Base-by-base conservation (phyloP, 2,329 filamentous ascomycete genomes). In the Aspergillus quadricinctus region DNA sequence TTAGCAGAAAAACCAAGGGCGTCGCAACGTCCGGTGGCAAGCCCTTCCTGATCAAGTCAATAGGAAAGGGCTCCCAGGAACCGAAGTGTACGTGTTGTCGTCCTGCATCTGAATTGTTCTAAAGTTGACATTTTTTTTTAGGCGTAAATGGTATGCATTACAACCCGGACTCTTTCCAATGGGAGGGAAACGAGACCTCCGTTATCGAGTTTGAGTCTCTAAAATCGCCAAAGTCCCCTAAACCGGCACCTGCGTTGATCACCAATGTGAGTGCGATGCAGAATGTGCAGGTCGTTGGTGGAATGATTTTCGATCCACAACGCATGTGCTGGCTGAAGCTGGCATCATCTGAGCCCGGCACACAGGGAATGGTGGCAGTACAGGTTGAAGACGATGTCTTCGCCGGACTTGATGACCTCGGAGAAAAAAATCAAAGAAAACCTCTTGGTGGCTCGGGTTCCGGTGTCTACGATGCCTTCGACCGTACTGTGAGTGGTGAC, bases 261-360 rank as follows among this genome's bases (percentile, higher is more conserved):
- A 92, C 92, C 49, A 94, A 96, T 63, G 90, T 97, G 62, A 89
- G 88, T 54, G 83, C 87, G 4, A 87, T 88, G 59, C 90, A 93
- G 68, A 92, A 91, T 59, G 88, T 96, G 14, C 92, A 97, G 74
- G 89, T 97, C 37, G 92, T 97, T 56, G 90, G 92, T n/a, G 91
- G 92, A 64, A 99, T 99, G 94, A 89, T 97, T 9, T 99, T 97
- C 71, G 94, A 99, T 69, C 94, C 94, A 3, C 88, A 91, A 60
- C 90, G 90, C 65, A 97, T 99, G 93, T 95, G 92, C 72, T 99
- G 94, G 94, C 82, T 97, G 55, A 97, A 96, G 73, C 80, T 94
- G 58, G 79, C 59, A 79, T 81, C 49, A 73, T 78, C 19, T 71
- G 80, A 69, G 31, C 64, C 68, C 9, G 66, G 66, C 10, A 60